Evolutionary conservation across 306 rosid species (phyloP).

Genomic region (Ceratonia siliqua): DNA sequence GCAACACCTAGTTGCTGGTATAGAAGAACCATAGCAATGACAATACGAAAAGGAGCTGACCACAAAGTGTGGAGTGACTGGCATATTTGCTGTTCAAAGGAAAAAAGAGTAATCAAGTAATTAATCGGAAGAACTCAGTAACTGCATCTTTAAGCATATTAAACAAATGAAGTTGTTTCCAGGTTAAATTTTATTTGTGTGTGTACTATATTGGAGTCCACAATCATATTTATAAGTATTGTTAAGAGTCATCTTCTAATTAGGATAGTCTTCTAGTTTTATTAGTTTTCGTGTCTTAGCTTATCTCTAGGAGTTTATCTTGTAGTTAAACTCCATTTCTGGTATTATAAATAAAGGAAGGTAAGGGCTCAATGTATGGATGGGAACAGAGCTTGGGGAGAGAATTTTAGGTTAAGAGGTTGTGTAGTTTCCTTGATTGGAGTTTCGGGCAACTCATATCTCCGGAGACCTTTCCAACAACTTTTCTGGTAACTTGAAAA

Average conservation of each 20-base stretch:
- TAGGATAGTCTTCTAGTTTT: too few relatives aligned
- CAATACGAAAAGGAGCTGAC: conserved; percentile 91
- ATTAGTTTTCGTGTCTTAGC: too few relatives aligned
- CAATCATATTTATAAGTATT: not conserved
- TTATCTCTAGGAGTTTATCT: too few relatives aligned
- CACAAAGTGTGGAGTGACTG: conserved; percentile 83
- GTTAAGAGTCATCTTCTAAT: not conserved
- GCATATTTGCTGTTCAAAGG: conserved; percentile 69
- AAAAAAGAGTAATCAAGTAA: not conserved
- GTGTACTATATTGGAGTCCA: conserved; percentile 1
- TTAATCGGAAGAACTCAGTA: conserved; percentile 14
- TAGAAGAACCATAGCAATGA: conserved; percentile 69
- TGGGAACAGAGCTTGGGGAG: too few relatives aligned
- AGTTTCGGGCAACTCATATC: too few relatives aligned
- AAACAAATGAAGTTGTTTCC: conserved; percentile 8
- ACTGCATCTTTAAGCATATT: conserved; percentile 22
- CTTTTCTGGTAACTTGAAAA: too few relatives aligned
- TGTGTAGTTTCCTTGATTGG: too few relatives aligned
- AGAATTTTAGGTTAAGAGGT: too few relatives aligned
- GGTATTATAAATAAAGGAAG: too few relatives aligned
- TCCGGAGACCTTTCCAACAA: too few relatives aligned
- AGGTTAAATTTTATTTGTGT: not conserved
- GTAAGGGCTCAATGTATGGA: too few relatives aligned
- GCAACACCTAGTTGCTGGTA: conserved; percentile 93
- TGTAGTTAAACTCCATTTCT: too few relatives aligned